phyloP scores from a whole-genome alignment of 371 early-diverging fungal genomes.

The Rhizomucor miehei region DNA sequence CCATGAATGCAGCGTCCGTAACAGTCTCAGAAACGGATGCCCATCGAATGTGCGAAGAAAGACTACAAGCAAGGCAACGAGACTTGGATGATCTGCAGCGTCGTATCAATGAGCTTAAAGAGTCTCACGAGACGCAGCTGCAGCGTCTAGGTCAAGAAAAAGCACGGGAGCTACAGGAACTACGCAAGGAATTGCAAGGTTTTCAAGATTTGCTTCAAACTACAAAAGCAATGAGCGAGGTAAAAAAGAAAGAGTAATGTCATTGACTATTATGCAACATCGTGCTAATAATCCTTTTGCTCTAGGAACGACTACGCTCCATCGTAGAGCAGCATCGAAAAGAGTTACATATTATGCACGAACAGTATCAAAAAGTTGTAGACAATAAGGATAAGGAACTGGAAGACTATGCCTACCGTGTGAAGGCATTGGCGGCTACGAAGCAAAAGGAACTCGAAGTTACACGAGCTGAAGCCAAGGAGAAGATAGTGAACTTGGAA shows the following conservation, averaged over 20 bases:
- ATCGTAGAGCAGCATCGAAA: conserved; percentile 35
- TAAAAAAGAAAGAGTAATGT: neutral
- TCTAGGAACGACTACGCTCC: conserved; percentile 11
- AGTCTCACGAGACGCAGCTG: conserved; percentile 25
- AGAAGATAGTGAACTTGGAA: conserved; percentile 21
- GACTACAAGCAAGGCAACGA: conserved; percentile 22
- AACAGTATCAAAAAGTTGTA: conserved; percentile 33
- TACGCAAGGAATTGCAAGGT: conserved; percentile 9
- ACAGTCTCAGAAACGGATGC: neutral
- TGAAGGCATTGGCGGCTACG: conserved; percentile 31
- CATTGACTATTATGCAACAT: neutral
- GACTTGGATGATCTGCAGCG: conserved; percentile 28
- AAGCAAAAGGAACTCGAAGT: conserved; percentile 35
- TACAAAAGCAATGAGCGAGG: conserved; percentile 6
- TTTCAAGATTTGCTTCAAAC: conserved; percentile 1
- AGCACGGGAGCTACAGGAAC: conserved; percentile 22
- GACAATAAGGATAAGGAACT: conserved; percentile 37
- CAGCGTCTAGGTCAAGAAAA: conserved; percentile 33
- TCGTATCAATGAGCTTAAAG: conserved; percentile 22
- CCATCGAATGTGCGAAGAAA: conserved; percentile 23
- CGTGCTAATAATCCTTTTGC: neutral
- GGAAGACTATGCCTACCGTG: conserved; percentile 40
- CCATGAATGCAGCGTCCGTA: neutral
- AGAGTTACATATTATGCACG: conserved; percentile 30
- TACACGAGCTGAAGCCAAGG: conserved; percentile 14